Evolutionary conservation across 805 yeast species (phyloP), one percentile per base, ranked within the genome.

Genomic region (Wickerhamiella occidentalis): DNA sequence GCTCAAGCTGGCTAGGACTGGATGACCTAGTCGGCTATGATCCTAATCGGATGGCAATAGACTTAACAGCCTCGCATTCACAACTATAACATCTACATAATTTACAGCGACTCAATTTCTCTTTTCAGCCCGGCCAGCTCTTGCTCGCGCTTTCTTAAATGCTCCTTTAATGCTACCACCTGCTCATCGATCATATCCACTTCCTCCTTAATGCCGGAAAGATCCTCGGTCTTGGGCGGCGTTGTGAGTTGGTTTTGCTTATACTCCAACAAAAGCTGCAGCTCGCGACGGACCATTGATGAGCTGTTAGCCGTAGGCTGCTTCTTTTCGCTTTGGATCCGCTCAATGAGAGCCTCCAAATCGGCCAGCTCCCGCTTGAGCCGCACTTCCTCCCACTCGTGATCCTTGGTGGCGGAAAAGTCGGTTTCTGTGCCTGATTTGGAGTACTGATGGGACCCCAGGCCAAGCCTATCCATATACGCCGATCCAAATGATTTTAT

Each of bases 311-410:
- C 38, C 18, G 18, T 5, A 6, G 18, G 6, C n/a, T 58, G 55
- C 7, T 58, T 62, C 47, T 57, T 19, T 48, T 52, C 52, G 15
- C 64, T 61, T 54, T 76, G 77, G 2, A 84, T 80, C 51, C 75
- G 73, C 7, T 67, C 69, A 50, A 84, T 73, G 56, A 79, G 72
- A n/a, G 70, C 65, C 57, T 87, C 95, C 44, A 88, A 66, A 53
- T 84, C 85, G 11, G 79, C 73, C 53, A 90, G 70, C 61, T 87
- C 90, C 53, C 88, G 76, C 66, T 79, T 79, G 55, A 87, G 73
- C 56, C 92, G 75, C 13, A 82, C 94, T 59, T 82, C 86, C 64
- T 88, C 96, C 95, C 96, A 86, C 60, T 87, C 95, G 1, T 86
- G 79, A n/a, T 81, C 87, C 57, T 59, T 58, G 90, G 53, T 57